Evolutionary conservation across 805 yeast genomes (phyloP).

Genomic region (Kodamaea laetipori): DNA sequence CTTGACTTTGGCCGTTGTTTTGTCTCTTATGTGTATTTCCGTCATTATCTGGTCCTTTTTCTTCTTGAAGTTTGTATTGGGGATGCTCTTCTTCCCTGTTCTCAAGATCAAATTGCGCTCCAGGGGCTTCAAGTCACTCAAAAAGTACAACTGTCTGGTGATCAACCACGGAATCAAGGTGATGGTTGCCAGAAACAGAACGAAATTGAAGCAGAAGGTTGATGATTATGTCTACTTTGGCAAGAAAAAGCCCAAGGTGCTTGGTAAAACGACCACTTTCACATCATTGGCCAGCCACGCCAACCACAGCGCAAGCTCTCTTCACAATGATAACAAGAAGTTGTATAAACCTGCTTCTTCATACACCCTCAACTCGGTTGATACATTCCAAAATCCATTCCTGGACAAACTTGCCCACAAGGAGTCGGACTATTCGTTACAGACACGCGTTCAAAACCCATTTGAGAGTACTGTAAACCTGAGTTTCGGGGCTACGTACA

Average conservation of each 20-base stretch:
- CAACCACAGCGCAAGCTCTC: constrained; percentile 2
- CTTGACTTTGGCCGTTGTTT: constrained; percentile 65
- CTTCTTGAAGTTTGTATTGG: constrained; percentile 56
- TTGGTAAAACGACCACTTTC: constrained; percentile 1
- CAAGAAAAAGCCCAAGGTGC: constrained; percentile 5
- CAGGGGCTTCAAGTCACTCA: constrained; percentile 47
- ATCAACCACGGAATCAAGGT: constrained; percentile 59
- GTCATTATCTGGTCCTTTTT: constrained; percentile 73
- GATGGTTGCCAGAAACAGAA: constrained; percentile 42
- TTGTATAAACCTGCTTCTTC: background rate
- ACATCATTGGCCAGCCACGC: constrained; percentile 4
- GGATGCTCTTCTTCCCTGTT: constrained; percentile 53
- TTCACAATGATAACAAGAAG: constrained; percentile 9
- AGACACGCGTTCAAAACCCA: background rate
- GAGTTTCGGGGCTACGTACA: background rate
- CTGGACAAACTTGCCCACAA: constrained; percentile 3
- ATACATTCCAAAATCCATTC: constrained; percentile 7
- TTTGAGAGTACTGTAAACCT: background rate
- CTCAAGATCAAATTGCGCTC: constrained; percentile 47
- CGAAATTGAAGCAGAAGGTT: constrained; percentile 7
- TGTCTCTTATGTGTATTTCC: constrained; percentile 76
- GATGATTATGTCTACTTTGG: constrained; percentile 7
- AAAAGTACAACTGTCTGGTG: constrained; percentile 60
- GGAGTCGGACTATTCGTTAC: background rate
- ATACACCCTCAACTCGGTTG: background rate